Percentiles rank a stretch among this genome's conserved stretches.
Evolutionary conservation across 805 yeast genomes (phyloP).

Genomic region (Sugiyamaella boreocaroliniensis): DNA sequence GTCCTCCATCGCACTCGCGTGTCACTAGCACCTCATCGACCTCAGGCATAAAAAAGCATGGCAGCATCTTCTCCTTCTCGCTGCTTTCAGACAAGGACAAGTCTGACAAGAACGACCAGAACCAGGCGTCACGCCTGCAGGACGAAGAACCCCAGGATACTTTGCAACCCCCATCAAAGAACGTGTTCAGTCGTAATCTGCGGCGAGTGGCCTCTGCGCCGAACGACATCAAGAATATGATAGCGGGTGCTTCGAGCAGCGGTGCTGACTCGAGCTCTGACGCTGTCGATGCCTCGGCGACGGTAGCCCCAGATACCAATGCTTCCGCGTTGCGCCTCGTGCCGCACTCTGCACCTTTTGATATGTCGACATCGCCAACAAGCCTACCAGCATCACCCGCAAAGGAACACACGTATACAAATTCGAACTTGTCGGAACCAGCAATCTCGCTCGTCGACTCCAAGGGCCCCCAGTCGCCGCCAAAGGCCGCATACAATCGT

Average conservation of each 20-base stretch:
- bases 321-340: neutral
- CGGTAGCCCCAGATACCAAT: constrained; percentile 1
- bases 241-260: constrained; percentile 5
- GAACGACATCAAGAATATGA: constrained; percentile 40
- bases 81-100: neutral
- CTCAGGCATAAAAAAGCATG: neutral
- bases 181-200: constrained; percentile 31
- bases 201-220: constrained; percentile 86
- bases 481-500: constrained; percentile 36
- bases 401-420: neutral
- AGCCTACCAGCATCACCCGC: neutral
- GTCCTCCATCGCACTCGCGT: constrained; percentile 11
- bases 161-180: constrained; percentile 23
- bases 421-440: neutral
- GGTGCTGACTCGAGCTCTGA: constrained; percentile 20
- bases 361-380: neutral
- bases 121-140: neutral
- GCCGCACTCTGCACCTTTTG: neutral
- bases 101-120: neutral
- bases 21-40: neutral
- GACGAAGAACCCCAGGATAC: constrained; percentile 14
- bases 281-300: constrained; percentile 10
- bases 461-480: constrained; percentile 1
- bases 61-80: neutral
- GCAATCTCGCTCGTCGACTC: neutral